phyloP scores from a whole-genome alignment of 202 grass and related monocot genomes.

The Panicum hallii region DNA sequence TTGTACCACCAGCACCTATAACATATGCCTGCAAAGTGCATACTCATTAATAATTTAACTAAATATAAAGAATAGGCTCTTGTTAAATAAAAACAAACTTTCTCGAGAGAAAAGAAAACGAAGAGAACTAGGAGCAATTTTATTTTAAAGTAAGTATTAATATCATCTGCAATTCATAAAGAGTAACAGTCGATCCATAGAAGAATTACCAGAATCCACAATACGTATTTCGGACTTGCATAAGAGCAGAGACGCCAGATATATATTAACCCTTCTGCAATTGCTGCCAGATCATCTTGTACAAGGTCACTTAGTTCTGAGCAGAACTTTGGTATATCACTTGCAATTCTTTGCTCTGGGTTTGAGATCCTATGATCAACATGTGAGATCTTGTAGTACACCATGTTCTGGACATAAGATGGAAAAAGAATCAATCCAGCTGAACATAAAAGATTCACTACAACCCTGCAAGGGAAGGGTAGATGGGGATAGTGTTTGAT shows the following conservation, averaged over 20 bases:
- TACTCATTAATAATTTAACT: slow-evolving; percentile 21
- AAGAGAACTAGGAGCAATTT: background rate
- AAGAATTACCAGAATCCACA: slow-evolving; percentile 91
- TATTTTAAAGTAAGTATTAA: slow-evolving; percentile 3
- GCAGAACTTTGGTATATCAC: slow-evolving; percentile 94
- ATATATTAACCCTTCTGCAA: slow-evolving; percentile 88
- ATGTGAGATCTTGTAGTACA: slow-evolving; percentile 99
- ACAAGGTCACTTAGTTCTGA: slow-evolving; percentile 94
- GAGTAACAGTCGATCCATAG: background rate
- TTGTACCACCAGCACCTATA: slow-evolving; percentile 77
- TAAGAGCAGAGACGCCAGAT: slow-evolving; percentile 95
- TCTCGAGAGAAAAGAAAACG: background rate
- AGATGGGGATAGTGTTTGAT: background rate
- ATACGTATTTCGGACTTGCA: slow-evolving; percentile 98
- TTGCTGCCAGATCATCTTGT: slow-evolving; percentile 90
- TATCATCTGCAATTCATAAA: slow-evolving; percentile 6
- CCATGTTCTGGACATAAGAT: slow-evolving; percentile 81
- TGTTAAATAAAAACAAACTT: slow-evolving; percentile 10
- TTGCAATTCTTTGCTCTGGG: slow-evolving; percentile 97
- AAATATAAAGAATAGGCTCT: slow-evolving; percentile 10
- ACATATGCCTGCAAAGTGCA: slow-evolving; percentile 90
- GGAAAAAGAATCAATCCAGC: slow-evolving; percentile 4
- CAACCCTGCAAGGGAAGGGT: background rate
- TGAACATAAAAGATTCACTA: slow-evolving; percentile 11
- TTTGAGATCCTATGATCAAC: slow-evolving; percentile 85